Evolutionary conservation across 768 basidiomycete genomes (phyloP).

Genomic region (Mycena pura): DNA sequence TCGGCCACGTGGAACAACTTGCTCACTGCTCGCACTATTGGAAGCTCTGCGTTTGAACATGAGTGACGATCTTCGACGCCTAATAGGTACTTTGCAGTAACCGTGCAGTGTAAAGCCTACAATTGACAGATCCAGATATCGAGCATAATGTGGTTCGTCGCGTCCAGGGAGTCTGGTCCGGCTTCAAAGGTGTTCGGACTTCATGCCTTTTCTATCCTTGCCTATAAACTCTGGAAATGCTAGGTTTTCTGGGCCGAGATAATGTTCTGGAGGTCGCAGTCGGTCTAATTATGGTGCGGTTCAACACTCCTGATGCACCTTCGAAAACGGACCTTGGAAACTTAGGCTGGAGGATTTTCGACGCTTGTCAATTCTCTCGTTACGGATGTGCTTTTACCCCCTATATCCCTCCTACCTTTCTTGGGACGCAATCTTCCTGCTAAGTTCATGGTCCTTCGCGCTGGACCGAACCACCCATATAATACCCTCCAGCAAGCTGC

Average conservation of each 20-base stretch:
- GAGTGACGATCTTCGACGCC: background rate
- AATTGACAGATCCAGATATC: background rate
- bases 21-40: no score
- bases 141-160: slow-evolving; percentile 9
- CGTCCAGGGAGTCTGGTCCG: slow-evolving; percentile 4
- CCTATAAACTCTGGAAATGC: no score
- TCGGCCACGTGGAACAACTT: no score
- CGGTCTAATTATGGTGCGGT: slow-evolving; percentile 46
- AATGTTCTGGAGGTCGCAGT: slow-evolving; percentile 55
- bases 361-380: slow-evolving; percentile 50
- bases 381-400: slow-evolving; percentile 49
- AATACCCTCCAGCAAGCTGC: slow-evolving; percentile 52
- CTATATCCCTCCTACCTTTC: slow-evolving; percentile 50
- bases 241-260: slow-evolving; percentile 44
- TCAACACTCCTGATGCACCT: background rate
- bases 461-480: slow-evolving; percentile 41
- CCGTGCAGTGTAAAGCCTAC: background rate
- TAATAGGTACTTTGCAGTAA: background rate
- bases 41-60: no score
- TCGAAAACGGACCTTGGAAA: slow-evolving; percentile 13
- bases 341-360: slow-evolving; percentile 46
- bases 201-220: background rate
- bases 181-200: slow-evolving; percentile 5
- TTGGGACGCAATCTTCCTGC: slow-evolving; percentile 50
- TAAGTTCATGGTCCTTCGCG: slow-evolving; percentile 47